Evolutionary conservation across 164 flowering plant species (phyloP), one percentile per base, ranked within the genome.

Genomic region (Nymphaea thermarum): DNA sequence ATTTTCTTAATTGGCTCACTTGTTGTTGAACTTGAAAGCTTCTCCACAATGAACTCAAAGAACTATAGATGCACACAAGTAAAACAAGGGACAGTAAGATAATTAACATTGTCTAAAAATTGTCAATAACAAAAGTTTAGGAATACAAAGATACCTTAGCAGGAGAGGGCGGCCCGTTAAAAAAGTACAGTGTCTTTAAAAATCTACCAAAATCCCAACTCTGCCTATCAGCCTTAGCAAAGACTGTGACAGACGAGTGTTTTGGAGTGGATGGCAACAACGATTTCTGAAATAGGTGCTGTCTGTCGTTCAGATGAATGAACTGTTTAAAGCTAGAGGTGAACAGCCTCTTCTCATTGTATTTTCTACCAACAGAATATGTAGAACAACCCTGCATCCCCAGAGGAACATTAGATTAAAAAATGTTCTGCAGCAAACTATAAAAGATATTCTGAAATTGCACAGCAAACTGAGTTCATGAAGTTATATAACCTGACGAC

Each of bases 141-240:
- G 25, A 6, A 61, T n/a, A n/a, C 7, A 11, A 61, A 61, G 16
- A n/a, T 61, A 94, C 97, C 96, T 91, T 94, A 45, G 83, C 81
- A 71, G 96, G 97, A 76, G 91, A 84, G 41, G 98, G 98, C 43
- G 89, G 96, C 43, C 88, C 95, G 71, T 91, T 87, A 77, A 94
- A 91, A 68, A 88, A 94, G 66, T 80, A 89, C 43, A 94, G 60
- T 3, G 98, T 94, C 77, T 82, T 85, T 62, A 91, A 47, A 76
- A 94, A 94, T 80, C 97, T 86, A 5, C 97, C 98, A 14, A 94
- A 70, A 73, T 94, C 96, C 97, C 98, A 94, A 71, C 83, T 71
- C 72, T 87, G 85, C 63, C 60, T 82, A 62, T 80, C 80, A 67
- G 82, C 76, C 76, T 82, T 80, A 42, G 93, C 89, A 62, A 60